These are phyloP conservation scores for Apiotrichum gracile DNA, from an alignment of 1,284 basidiomycete genomes.

Conservation along the genomic window DNA sequence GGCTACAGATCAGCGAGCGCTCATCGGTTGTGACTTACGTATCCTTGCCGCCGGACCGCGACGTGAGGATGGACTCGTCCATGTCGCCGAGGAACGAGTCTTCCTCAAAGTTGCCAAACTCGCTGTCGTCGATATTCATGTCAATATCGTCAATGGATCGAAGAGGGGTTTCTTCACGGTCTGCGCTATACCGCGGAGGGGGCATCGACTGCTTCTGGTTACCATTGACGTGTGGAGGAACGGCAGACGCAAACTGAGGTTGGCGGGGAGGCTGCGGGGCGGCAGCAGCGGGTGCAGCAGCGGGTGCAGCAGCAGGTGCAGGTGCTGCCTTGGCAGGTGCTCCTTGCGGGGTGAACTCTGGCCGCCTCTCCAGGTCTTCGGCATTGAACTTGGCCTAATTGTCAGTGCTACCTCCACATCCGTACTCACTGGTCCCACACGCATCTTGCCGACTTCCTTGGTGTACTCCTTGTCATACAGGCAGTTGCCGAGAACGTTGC, in stretches of 20 bases:
- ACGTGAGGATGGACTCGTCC: slow-evolving; percentile 11
- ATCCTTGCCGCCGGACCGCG: neutral
- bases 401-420: neutral
- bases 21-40: slow-evolving; percentile 5
- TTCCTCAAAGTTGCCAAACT: slow-evolving; percentile 22
- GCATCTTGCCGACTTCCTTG: slow-evolving; percentile 74
- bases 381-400: slow-evolving; percentile 71
- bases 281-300: slow-evolving; percentile 9
- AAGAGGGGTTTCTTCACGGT: slow-evolving; percentile 18
- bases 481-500: slow-evolving; percentile 91
- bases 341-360: slow-evolving; percentile 57
- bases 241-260: slow-evolving; percentile 14
- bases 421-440: slow-evolving; percentile 60
- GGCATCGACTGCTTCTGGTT: slow-evolving; percentile 5
- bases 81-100: slow-evolving; percentile 29
- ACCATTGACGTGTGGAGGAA: slow-evolving; percentile 16
- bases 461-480: slow-evolving; percentile 88
- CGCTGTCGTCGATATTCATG: slow-evolving; percentile 23
- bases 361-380: slow-evolving; percentile 64
- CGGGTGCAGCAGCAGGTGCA: neutral
- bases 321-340: neutral
- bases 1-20: slow-evolving; percentile 2
- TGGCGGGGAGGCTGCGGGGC: no score
- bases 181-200: neutral
- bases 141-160: slow-evolving; percentile 21